A percentile compares a stretch with the other conserved stretches of the same genome.
Conservation (phyloP, 73 alveolate genomes). For the Uronychia binucleata region DNA sequence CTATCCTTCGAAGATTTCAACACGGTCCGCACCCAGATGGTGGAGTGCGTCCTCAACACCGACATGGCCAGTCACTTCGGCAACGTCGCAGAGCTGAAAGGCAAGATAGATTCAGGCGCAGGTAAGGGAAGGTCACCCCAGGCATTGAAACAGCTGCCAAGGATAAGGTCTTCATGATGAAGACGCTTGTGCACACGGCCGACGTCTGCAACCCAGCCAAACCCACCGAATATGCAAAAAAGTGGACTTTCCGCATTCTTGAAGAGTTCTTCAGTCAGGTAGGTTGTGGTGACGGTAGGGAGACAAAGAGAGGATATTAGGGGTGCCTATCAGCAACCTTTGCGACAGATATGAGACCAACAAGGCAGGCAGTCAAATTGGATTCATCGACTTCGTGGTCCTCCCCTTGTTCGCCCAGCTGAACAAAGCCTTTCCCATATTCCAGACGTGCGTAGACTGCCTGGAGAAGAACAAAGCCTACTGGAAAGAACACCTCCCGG, state of each 20-base stretch:
- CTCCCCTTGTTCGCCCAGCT: conserved; percentile 74
- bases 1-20: background rate
- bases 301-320: conserved; percentile 86
- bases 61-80: conserved; percentile 16
- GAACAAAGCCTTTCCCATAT: conserved; percentile 32
- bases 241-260: conserved; percentile 66
- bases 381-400: conserved; percentile 92
- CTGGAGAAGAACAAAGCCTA: too few relatives aligned
- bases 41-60: conserved; percentile 5
- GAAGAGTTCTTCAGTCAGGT: conserved; percentile 63
- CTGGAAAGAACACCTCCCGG: too few relatives aligned
- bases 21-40: background rate
- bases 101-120: background rate
- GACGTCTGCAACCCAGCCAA: conserved; percentile 72
- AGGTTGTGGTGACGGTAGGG: conserved; percentile 51
- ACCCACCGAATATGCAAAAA: conserved; percentile 54
- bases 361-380: conserved; percentile 86
- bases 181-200: conserved; percentile 63
- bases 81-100: background rate
- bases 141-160: background rate
- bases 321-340: conserved; percentile 80
- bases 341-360: conserved; percentile 95
- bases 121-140: background rate
- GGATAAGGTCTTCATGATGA: background rate
- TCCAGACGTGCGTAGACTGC: too few relatives aligned